These are phyloP conservation scores for Eimeria zaria DNA, from an alignment of 169 alveolate genomes.

Conservation along the genomic window DNA sequence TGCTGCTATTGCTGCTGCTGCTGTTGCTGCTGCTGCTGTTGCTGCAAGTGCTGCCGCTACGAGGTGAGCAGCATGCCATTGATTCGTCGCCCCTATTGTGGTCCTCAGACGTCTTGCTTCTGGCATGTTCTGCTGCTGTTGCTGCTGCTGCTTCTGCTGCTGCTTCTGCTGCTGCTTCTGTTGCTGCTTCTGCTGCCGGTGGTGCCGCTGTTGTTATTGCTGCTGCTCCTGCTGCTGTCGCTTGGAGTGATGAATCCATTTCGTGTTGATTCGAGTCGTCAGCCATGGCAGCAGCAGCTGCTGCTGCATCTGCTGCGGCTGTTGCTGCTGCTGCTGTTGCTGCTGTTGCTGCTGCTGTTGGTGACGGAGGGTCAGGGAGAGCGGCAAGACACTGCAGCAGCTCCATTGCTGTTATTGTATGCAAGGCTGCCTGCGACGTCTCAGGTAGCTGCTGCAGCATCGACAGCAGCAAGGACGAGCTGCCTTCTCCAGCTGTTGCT, in stretches of 20 bases:
- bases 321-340: conserved; percentile 10
- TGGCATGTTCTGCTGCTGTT: background rate
- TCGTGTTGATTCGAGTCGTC: background rate
- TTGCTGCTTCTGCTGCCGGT: background rate
- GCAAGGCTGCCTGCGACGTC: conserved; percentile 22
- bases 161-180: conserved; percentile 33
- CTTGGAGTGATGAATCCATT: too few relatives aligned
- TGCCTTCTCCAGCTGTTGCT: background rate
- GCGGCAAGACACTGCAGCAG: conserved; percentile 48
- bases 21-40: background rate
- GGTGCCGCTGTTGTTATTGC: too few relatives aligned
- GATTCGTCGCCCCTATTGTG: background rate
- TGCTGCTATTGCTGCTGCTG: background rate
- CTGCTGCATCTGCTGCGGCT: background rate
- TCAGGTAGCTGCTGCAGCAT: conserved; percentile 9
- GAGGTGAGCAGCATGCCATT: background rate
- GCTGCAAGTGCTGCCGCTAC: background rate
- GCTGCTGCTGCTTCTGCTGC: conserved; percentile 2
- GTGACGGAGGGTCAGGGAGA: background rate
- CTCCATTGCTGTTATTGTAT: conserved; percentile 4
- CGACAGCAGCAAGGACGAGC: background rate
- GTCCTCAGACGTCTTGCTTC: background rate
- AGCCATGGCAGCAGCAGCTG: background rate
- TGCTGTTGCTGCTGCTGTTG: conserved; percentile 7
- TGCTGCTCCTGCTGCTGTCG: too few relatives aligned